Conservation (phyloP, 345 rosid genomes). For the Litchi chinensis region DNA sequence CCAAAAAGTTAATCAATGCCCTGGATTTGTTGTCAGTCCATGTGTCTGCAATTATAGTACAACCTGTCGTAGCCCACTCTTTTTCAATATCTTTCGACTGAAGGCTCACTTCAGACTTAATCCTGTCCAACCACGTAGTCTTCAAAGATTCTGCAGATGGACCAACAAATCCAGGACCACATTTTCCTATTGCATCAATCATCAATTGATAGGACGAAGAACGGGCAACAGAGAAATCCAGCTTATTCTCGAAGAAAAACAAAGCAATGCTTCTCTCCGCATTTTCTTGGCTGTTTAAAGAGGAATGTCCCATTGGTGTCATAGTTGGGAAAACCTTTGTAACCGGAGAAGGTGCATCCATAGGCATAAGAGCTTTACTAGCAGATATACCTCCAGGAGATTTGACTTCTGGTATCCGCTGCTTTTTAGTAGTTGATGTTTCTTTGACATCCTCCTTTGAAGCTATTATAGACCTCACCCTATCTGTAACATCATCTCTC, state of each 20-base stretch:
- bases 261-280: conserved; percentile 75
- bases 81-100: conserved; percentile 66
- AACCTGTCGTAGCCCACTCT: conserved; percentile 84
- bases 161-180: conserved; percentile 52
- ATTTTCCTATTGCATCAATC: conserved; percentile 73
- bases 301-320: conserved; percentile 30
- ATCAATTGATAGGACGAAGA: conserved; percentile 70
- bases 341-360: conserved; percentile 44
- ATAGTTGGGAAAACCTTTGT: conserved; percentile 51
- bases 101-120: conserved; percentile 59
- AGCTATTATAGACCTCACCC: conserved; percentile 66
- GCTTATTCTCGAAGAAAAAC: conserved; percentile 82
- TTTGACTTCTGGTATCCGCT: conserved; percentile 47
- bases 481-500: conserved; percentile 73
- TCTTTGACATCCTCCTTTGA: conserved; percentile 68
- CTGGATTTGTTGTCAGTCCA: conserved; percentile 88
- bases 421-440: conserved; percentile 42
- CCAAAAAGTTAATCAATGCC: conserved; percentile 78
- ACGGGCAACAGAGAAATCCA: conserved; percentile 68
- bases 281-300: conserved; percentile 51
- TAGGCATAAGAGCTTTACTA: conserved; percentile 31
- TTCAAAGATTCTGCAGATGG: conserved; percentile 63
- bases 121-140: conserved; percentile 61
- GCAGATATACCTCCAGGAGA: conserved; percentile 42
- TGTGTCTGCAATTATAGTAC: conserved; percentile 74